A percentile compares a stretch with the other conserved stretches of the same genome.
phyloP scores from a whole-genome alignment of 441 rosid species.

The Erysimum cheiri region DNA sequence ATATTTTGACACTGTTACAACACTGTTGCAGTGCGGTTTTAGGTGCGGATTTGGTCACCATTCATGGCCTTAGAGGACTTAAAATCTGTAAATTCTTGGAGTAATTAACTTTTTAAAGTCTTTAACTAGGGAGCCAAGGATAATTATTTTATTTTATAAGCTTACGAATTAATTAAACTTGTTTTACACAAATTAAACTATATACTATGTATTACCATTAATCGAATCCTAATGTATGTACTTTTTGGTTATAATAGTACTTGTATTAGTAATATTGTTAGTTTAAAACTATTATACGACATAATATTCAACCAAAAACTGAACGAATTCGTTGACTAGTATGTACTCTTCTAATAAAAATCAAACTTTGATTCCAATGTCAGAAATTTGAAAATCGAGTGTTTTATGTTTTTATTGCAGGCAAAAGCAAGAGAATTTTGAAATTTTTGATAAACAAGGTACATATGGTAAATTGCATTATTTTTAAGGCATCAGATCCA shows the following conservation, averaged over 20 bases:
- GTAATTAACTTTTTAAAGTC: background rate
- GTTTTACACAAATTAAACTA: background rate
- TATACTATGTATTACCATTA: no score
- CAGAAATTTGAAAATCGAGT: background rate
- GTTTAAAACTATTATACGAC: no score
- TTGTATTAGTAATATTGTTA: no score
- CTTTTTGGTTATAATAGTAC: no score
- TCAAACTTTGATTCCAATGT: background rate
- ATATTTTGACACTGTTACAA: no score
- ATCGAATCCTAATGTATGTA: no score
- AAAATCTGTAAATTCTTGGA: background rate
- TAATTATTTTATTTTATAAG: background rate
- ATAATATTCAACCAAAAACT: no score
- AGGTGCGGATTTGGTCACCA: no score
- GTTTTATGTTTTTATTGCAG: no score
- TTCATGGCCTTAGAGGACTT: constrained; percentile 32
- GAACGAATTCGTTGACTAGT: background rate
- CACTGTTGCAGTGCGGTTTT: no score
- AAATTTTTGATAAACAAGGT: background rate
- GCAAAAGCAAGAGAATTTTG: background rate
- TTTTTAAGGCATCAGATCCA: constrained; percentile 21
- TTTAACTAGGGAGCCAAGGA: background rate
- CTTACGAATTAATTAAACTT: background rate
- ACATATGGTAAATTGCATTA: background rate
- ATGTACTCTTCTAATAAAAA: background rate